These are phyloP conservation scores for Hericium erinaceus DNA, from an alignment of 768 basidiomycete species.

Conservation along the genomic window DNA sequence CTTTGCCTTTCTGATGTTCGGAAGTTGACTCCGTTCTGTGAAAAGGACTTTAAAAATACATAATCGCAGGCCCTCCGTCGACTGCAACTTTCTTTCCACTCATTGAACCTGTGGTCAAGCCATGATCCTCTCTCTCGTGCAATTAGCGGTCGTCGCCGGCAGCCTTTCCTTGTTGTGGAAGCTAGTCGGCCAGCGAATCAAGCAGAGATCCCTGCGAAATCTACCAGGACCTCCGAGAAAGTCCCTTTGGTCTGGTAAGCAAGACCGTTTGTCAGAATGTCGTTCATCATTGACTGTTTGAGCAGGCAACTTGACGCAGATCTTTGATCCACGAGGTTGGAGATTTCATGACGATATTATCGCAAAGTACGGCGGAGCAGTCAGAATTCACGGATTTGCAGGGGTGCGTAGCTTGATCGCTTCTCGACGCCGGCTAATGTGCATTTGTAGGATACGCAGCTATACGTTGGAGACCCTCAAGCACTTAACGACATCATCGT, in stretches of 20 bases:
- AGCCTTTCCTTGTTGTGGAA: neutral
- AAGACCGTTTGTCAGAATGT: neutral
- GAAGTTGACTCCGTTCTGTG: no score
- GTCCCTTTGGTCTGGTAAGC: neutral
- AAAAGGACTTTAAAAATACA: no score
- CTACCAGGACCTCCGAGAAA: neutral
- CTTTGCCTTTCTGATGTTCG: no score
- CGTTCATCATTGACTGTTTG: neutral
- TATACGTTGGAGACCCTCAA: constrained; percentile 1
- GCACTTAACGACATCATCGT: constrained; percentile 10
- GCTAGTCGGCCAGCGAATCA: neutral
- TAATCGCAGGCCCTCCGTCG: no score
- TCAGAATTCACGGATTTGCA: neutral
- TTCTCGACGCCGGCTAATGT: neutral
- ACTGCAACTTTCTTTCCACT: no score
- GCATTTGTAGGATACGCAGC: neutral
- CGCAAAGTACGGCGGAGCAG: neutral
- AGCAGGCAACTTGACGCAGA: neutral
- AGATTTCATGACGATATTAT: neutral
- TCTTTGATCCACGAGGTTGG: neutral
- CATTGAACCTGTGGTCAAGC: no score
- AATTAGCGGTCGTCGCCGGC: neutral
- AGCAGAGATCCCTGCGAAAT: neutral
- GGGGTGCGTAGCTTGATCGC: neutral
- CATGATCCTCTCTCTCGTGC: neutral